Evolutionary conservation across 306 rosid genomes (phyloP), one percentile per base, ranked within the genome.

Genomic region (Glycyrrhiza uralensis): DNA sequence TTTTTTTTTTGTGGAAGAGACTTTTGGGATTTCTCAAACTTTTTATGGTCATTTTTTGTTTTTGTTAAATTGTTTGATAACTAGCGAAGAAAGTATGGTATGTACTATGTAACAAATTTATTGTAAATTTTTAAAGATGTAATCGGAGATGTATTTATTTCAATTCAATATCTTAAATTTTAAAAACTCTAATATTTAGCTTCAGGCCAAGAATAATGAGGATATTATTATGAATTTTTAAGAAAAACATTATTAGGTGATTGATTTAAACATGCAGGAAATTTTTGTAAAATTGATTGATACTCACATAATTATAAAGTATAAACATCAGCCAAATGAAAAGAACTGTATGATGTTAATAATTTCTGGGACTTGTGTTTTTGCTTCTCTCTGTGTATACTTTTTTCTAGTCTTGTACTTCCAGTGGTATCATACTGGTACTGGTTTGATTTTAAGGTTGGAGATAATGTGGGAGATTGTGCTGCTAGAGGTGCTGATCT

Each of bases 401-500:
- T 17, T 39, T 29, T 74, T 70, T 60, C 74, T 46, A 11, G 59
- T 60, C 50, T n/a, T 60, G 58, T 38, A 38, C 52, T 33, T 79
- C 58, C 47, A 22, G 64, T 24, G 42, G 62, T 24, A 44, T 68
- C 64, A 38, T 71, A 65, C 36, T 71, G 42, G 56, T 78, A 54
- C 80, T 2, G 52, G 2, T 71, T 75, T 70, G 46, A 76, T 82
- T 79, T 55, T 24, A 71, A 94, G 98, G 98, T 94, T 77, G 98
- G 98, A 61, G 98, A 94, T 80, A 94, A 94, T 82, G 98, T 94
- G 47, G 98, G 98, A 10, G 98, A 94, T 76, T 94, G 98, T 83
- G 97, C 98, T 2, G 98, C 98, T 57, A 85, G 98, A 82, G 98
- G 98, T 83, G 98, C 98, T 56, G 98, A 94, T 87, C 98, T 94